Conservation (phyloP, 495 filamentous ascomycete species). For the Sporormia fimetaria region DNA sequence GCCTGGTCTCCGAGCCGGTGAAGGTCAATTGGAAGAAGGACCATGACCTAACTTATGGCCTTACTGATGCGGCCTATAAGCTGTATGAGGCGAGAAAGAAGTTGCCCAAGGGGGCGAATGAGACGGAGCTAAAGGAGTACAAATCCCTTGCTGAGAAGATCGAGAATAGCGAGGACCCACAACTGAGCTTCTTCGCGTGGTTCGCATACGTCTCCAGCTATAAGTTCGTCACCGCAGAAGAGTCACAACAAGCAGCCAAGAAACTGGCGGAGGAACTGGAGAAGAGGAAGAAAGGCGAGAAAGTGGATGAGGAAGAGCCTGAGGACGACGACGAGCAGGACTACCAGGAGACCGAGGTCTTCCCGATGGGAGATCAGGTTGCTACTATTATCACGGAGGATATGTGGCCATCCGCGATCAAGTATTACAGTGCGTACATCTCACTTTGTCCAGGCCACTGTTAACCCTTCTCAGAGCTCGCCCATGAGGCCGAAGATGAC, state of each 20-base stretch:
- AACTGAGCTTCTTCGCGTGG: constrained; percentile 72
- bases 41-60: constrained; percentile 69
- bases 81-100: constrained; percentile 57
- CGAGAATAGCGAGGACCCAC: constrained; percentile 44
- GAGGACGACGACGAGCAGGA: constrained; percentile 45
- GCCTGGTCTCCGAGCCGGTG: constrained; percentile 74
- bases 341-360: constrained; percentile 57
- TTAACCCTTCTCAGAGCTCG: constrained; percentile 39
- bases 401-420: constrained; percentile 74
- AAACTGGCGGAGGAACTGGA: constrained; percentile 47
- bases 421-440: constrained; percentile 68
- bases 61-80: constrained; percentile 57
- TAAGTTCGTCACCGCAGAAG: constrained; percentile 52
- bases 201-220: constrained; percentile 60
- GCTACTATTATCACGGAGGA: constrained; percentile 74
- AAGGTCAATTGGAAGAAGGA: constrained; percentile 78
- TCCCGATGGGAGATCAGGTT: constrained; percentile 66
- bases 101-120: constrained; percentile 25
- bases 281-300: constrained; percentile 46
- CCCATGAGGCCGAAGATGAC: constrained; percentile 50
- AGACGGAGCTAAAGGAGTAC: constrained; percentile 38
- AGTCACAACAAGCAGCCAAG: constrained; percentile 48
- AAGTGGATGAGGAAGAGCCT: constrained; percentile 42
- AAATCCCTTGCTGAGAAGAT: constrained; percentile 45
- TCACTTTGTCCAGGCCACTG: neutral